Evolutionary conservation across 2,329 filamentous ascomycete species (phyloP).

Genomic region (Neopestalotiopsis clavispora): DNA sequence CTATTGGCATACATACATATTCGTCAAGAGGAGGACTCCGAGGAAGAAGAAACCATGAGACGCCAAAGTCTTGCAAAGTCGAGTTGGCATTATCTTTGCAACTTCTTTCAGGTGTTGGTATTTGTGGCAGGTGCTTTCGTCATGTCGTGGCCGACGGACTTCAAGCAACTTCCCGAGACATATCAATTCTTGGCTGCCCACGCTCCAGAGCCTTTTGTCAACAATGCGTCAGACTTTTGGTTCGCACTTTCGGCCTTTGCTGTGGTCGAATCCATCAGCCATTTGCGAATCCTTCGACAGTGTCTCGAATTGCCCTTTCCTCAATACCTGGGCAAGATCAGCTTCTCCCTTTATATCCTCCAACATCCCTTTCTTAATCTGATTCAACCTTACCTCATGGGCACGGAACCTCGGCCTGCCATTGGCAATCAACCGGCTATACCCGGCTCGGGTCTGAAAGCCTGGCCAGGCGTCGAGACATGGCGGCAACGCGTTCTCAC

Average conservation of each 20-base stretch:
- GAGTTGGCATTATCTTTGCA: constrained; percentile 9
- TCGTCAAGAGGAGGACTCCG: constrained; percentile 47
- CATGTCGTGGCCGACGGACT: constrained; percentile 8
- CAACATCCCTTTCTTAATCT: constrained; percentile 44
- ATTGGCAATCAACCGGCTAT: not conserved
- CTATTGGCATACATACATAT: constrained; percentile 33
- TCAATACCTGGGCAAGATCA: constrained; percentile 59
- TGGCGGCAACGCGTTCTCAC: not conserved
- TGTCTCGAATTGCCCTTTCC: constrained; percentile 53
- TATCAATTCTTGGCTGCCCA: constrained; percentile 32
- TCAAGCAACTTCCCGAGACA: not conserved
- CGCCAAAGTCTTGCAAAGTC: not conserved
- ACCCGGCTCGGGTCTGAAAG: constrained; percentile 23
- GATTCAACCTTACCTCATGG: constrained; percentile 6
- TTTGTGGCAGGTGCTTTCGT: not conserved
- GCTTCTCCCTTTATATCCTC: constrained; percentile 60
- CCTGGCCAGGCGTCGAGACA: not conserved
- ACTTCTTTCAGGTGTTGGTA: constrained; percentile 24
- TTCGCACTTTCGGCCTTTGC: constrained; percentile 39
- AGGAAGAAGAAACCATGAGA: constrained; percentile 28
- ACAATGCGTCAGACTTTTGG: constrained; percentile 42
- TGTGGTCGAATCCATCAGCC: constrained; percentile 44
- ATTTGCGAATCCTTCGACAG: constrained; percentile 36
- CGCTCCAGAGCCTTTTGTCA: constrained; percentile 39
- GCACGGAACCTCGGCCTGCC: not conserved